Percentiles rank a stretch among this genome's conserved stretches.
phyloP scores from a whole-genome alignment of 2,329 filamentous ascomycete genomes.

The Alternaria sp. region DNA sequence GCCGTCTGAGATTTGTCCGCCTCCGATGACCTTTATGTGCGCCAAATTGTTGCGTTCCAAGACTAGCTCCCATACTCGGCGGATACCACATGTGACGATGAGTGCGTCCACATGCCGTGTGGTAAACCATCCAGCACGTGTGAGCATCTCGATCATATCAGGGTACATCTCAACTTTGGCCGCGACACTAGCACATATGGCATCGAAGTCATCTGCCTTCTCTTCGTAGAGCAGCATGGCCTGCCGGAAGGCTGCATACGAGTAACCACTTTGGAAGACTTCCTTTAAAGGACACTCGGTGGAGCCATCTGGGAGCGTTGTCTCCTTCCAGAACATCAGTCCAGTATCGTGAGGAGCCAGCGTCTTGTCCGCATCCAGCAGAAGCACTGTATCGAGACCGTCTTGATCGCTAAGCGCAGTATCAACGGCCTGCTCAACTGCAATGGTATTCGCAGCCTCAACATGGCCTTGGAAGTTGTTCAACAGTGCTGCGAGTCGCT shows the following conservation, averaged over 20 bases:
- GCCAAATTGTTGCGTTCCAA: conserved; percentile 54
- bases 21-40: conserved; percentile 60
- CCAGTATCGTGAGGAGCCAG: conserved; percentile 60
- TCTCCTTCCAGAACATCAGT: conserved; percentile 57
- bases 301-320: not conserved
- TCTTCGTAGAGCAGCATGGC: conserved; percentile 62
- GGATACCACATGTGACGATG: conserved; percentile 63
- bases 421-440: not conserved
- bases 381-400: conserved; percentile 53
- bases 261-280: conserved; percentile 61
- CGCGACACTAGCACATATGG: conserved; percentile 56
- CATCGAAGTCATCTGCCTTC: conserved; percentile 51
- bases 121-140: conserved; percentile 19
- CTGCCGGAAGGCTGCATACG: conserved; percentile 63
- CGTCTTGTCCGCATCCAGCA: conserved; percentile 67
- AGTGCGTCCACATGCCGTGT: conserved; percentile 54
- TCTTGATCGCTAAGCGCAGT: not conserved
- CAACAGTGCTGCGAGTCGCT: conserved; percentile 36
- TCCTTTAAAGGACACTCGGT: conserved; percentile 44
- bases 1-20: conserved; percentile 55
- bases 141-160: conserved; percentile 58
- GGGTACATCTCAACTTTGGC: conserved; percentile 52
- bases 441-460: conserved; percentile 48
- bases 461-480: conserved; percentile 50
- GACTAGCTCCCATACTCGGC: conserved; percentile 63